Conservation (phyloP, 2,329 filamentous ascomycete species). For the Xylariomycetidae sp. region DNA sequence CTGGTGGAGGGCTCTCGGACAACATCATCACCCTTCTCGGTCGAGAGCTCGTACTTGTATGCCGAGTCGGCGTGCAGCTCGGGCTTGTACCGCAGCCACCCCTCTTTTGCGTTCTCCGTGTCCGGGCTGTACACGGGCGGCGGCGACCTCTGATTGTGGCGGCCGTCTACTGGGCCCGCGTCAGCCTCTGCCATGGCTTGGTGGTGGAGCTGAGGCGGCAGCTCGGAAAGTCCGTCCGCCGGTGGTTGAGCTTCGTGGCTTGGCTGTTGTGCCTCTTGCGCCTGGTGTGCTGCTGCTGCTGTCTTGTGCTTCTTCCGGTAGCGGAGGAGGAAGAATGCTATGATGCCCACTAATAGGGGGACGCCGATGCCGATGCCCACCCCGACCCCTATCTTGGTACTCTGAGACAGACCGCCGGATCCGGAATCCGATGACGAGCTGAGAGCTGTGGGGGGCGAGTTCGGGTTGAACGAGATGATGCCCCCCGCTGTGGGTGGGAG, state of each 20-base stretch:
- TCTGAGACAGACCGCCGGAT: conserved; percentile 10
- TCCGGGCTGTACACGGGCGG: conserved; percentile 11
- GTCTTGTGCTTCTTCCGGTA: conserved; percentile 7
- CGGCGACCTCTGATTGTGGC: conserved; percentile 9
- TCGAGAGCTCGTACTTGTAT: conserved; percentile 13
- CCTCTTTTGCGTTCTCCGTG: conserved; percentile 6
- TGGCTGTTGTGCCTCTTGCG: conserved; percentile 2
- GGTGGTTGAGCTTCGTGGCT: too few species aligned
- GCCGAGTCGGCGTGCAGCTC: conserved; percentile 15
- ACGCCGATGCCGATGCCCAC: conserved; percentile 18
- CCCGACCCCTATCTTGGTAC: conserved; percentile 15
- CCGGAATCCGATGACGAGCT: conserved; percentile 2
- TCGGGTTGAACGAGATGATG: conserved; percentile 21
- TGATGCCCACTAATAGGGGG: conserved; percentile 9
- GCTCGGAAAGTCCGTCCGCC: too few species aligned
- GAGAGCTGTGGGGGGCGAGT: conserved; percentile 14
- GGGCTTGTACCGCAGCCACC: conserved; percentile 12
- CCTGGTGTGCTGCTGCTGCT: conserved; percentile 1
- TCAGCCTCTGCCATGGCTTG: too few species aligned
- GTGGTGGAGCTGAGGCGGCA: conserved; percentile 7
- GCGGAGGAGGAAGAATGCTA: conserved; percentile 12
- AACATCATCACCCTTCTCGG: conserved; percentile 2
- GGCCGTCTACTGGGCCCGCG: too few species aligned
- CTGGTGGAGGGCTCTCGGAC: too few species aligned
- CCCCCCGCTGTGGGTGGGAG: conserved; percentile 19